phyloP scores from a whole-genome alignment of 768 basidiomycete genomes.

The Megacollybia marginata region DNA sequence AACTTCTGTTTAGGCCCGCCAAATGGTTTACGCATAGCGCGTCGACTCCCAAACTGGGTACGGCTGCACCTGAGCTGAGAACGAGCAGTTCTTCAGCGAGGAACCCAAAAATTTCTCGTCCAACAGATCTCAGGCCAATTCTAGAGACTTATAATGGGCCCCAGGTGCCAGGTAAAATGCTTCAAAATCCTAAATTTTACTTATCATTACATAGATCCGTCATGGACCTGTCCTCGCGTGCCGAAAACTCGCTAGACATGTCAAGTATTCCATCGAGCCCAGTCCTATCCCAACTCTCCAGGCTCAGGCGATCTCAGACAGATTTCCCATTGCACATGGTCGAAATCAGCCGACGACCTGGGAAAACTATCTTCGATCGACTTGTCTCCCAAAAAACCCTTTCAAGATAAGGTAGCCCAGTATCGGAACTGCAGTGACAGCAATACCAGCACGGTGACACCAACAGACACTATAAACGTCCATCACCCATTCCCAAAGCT shows the following conservation, averaged over 20 bases:
- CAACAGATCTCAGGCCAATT: conserved; percentile 77
- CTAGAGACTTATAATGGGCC: conserved; percentile 45
- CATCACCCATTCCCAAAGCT: conserved; percentile 17
- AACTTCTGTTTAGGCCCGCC: no score
- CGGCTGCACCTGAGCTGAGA: conserved; percentile 46
- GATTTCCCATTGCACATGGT: conserved; percentile 71
- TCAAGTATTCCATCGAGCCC: no score
- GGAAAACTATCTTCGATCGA: conserved; percentile 35
- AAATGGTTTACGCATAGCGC: no score
- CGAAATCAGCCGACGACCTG: conserved; percentile 74
- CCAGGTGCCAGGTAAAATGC: conserved; percentile 47
- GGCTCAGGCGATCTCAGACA: conserved; percentile 60
- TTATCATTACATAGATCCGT: no score
- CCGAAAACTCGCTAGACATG: conserved; percentile 34
- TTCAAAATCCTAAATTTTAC: no score
- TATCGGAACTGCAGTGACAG: conserved; percentile 60
- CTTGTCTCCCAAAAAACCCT: conserved; percentile 37
- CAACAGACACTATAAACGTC: no score
- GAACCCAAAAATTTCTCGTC: conserved; percentile 78
- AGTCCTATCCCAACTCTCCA: conserved; percentile 17
- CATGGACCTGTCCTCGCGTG: conserved; percentile 43
- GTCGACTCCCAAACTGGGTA: no score
- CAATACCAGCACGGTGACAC: no score
- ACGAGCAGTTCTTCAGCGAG: conserved; percentile 34
- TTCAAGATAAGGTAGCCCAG: conserved; percentile 58